Conservation (phyloP, 2,329 filamentous ascomycete genomes). For the Trichoderma sp. region DNA sequence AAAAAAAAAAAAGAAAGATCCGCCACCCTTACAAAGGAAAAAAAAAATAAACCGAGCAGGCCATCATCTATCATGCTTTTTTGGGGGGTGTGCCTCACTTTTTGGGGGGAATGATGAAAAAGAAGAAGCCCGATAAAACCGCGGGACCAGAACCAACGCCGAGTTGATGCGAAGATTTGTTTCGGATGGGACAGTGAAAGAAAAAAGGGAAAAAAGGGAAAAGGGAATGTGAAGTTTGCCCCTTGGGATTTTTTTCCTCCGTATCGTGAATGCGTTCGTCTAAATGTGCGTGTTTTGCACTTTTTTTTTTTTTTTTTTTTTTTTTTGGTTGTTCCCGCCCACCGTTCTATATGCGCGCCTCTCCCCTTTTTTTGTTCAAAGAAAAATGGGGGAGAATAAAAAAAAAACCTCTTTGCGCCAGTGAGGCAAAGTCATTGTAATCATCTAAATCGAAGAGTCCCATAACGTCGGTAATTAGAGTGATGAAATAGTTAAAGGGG, state of each 20-base stretch:
- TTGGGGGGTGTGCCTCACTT: neutral
- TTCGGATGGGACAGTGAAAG: neutral
- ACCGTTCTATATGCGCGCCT: neutral
- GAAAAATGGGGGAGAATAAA: neutral
- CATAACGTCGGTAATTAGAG: neutral
- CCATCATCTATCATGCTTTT: conserved; percentile 2
- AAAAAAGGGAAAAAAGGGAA: neutral
- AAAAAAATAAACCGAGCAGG: neutral
- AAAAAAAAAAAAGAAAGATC: neutral
- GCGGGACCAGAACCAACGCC: neutral
- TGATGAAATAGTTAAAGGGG: neutral
- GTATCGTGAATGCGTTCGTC: neutral
- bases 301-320: neutral
- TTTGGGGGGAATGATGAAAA: neutral
- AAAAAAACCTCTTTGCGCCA: neutral
- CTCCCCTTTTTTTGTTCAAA: neutral
- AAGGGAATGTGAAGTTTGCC: neutral
- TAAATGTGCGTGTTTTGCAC: neutral
- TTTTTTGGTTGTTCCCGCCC: neutral
- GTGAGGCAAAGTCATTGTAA: conserved; percentile 7
- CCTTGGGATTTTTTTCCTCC: too few species aligned
- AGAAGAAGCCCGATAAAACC: neutral
- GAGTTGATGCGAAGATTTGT: neutral
- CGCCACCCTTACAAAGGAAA: neutral
- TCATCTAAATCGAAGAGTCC: conserved; percentile 6